Evolutionary conservation across 2,329 filamentous ascomycete species (phyloP).

Genomic region (Huntiella bhutanensis): DNA sequence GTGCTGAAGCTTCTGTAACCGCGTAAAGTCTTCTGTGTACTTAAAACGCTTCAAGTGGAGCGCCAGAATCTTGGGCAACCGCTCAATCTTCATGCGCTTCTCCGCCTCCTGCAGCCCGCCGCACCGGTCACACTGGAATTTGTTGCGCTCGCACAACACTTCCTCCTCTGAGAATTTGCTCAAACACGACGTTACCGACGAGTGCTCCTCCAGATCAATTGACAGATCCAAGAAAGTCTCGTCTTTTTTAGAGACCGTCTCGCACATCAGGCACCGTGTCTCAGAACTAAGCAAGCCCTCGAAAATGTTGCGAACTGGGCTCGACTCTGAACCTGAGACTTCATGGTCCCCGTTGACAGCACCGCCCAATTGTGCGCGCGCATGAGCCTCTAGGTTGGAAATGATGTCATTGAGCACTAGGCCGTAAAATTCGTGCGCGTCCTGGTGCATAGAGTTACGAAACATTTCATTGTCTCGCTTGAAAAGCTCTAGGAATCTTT

Average conservation of each 20-base stretch:
- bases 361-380: constrained; percentile 19
- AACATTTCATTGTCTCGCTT: constrained; percentile 96
- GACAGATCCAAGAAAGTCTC: constrained; percentile 92
- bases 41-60: constrained; percentile 95
- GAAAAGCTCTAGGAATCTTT: constrained; percentile 84
- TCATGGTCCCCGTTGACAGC: not conserved
- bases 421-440: constrained; percentile 93
- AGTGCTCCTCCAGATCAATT: constrained; percentile 86
- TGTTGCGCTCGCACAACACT: constrained; percentile 96
- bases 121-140: constrained; percentile 96
- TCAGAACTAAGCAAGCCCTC: constrained; percentile 89
- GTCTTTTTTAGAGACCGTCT: constrained; percentile 85
- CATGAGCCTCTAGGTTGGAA: constrained; percentile 72
- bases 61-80: constrained; percentile 74
- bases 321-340: constrained; percentile 15
- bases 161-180: constrained; percentile 95
- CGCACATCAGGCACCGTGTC: constrained; percentile 88
- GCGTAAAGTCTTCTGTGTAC: constrained; percentile 87
- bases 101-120: constrained; percentile 93
- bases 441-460: constrained; percentile 89
- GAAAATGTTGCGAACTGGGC: constrained; percentile 95
- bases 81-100: constrained; percentile 98
- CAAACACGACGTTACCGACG: constrained; percentile 87
- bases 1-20: constrained; percentile 90
- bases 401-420: constrained; percentile 92